phyloP scores from a whole-genome alignment of 345 rosid species.

The Eucalyptus urophylla region DNA sequence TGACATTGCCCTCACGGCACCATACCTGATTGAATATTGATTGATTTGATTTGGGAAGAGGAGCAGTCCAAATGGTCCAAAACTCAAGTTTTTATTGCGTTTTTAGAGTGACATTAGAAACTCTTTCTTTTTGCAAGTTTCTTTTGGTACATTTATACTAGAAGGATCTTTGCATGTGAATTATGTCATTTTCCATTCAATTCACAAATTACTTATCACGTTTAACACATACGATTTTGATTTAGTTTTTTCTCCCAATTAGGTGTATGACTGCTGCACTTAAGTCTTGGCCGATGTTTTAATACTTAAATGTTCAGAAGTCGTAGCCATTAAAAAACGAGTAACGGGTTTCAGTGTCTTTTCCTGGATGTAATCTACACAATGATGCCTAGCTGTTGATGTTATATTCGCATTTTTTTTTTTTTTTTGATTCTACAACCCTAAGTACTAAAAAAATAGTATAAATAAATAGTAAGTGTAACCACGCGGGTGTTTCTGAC shows the following conservation, averaged over 20 bases:
- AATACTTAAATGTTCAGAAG: not conserved
- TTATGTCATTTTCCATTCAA: not conserved
- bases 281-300: not conserved
- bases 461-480: too few relatives aligned
- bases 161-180: not conserved
- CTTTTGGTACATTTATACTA: not conserved
- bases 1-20: not conserved
- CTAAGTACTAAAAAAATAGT: not conserved
- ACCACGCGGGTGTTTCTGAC: not conserved
- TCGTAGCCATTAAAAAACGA: not conserved
- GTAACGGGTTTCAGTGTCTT: not conserved
- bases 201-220: too few relatives aligned
- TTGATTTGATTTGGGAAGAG: not conserved
- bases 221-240: not conserved
- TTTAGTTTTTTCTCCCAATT: not conserved
- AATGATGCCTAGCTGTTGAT: not conserved
- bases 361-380: not conserved
- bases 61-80: rapidly evolving
- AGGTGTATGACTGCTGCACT: not conserved
- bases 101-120: not conserved
- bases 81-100: not conserved
- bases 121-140: not conserved
- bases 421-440: not conserved
- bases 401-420: too few relatives aligned
- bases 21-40: too few relatives aligned